Evolutionary conservation across 1,284 basidiomycete species (phyloP).

Genomic region (Leccinum variabile): DNA sequence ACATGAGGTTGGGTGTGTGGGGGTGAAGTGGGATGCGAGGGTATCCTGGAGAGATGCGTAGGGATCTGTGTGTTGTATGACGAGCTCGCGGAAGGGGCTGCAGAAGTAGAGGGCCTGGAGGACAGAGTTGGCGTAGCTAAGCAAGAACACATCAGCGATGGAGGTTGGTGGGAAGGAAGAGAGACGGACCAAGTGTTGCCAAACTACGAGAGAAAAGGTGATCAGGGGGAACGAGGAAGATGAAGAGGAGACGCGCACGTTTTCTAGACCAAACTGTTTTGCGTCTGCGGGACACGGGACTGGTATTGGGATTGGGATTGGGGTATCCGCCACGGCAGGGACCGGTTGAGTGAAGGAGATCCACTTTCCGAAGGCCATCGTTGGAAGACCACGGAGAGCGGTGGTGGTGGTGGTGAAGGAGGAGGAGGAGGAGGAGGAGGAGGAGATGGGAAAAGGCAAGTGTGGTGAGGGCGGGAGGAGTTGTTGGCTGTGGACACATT

Average conservation of each 20-base stretch:
- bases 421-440: not conserved
- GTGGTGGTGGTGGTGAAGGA: not conserved
- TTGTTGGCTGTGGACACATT: conserved; percentile 22
- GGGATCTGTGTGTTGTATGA: conserved; percentile 58
- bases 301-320: conserved; percentile 36
- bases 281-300: conserved; percentile 57
- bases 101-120: conserved; percentile 94
- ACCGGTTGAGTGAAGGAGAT: conserved; percentile 37
- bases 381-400: not conserved
- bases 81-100: conserved; percentile 75
- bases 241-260: conserved; percentile 56
- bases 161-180: conserved; percentile 3
- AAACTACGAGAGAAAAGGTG: conserved; percentile 48
- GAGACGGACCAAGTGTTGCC: conserved; percentile 75
- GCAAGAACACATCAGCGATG: conserved; percentile 21
- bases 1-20: conserved; percentile 27
- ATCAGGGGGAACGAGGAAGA: conserved; percentile 5
- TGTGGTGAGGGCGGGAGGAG: not conserved
- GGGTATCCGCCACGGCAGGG: conserved; percentile 28
- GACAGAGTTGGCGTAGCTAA: conserved; percentile 96
- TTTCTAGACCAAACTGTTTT: conserved; percentile 90
- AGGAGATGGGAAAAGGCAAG: not conserved
- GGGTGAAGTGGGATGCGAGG: conserved; percentile 16
- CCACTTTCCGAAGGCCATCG: conserved; percentile 37
- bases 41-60: conserved; percentile 30